These are phyloP conservation scores for Phytophthora idaei DNA, from an alignment of 352 stramenopile species.

Conservation along the genomic window DNA sequence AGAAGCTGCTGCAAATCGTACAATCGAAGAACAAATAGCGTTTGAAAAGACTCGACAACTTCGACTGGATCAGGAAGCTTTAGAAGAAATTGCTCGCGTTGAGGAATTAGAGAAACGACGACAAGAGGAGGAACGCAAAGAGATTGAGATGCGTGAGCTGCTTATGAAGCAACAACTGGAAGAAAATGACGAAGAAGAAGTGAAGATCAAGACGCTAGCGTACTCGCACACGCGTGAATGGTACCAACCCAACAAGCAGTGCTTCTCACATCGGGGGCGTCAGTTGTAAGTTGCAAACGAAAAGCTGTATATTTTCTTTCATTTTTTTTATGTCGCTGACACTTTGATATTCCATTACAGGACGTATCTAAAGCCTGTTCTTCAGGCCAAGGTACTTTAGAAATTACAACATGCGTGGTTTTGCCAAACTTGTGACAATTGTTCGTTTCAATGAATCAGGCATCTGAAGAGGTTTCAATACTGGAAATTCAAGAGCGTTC, in stretches of 20 bases:
- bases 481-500: conserved; percentile 7
- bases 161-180: conserved; percentile 45
- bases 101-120: conserved; percentile 18
- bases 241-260: conserved; percentile 70
- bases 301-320: background rate
- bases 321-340: conserved; percentile 4
- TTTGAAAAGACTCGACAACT: conserved; percentile 24
- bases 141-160: conserved; percentile 29
- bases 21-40: conserved; percentile 25
- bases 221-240: conserved; percentile 66
- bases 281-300: conserved; percentile 45
- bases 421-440: too few relatives aligned
- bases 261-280: conserved; percentile 58
- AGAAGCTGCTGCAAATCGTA: conserved; percentile 33
- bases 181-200: conserved; percentile 62
- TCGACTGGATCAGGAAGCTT: conserved; percentile 22
- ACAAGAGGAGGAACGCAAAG: conserved; percentile 29
- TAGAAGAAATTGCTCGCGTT: conserved; percentile 31
- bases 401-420: background rate
- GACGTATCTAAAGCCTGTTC: conserved; percentile 68
- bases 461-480: conserved; percentile 16
- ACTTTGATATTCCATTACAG: conserved; percentile 19
- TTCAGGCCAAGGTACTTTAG: conserved; percentile 36
- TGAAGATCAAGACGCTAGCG: conserved; percentile 61
- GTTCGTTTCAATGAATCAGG: conserved; percentile 4